Evolutionary conservation across 2,329 filamentous ascomycete species (phyloP).

Genomic region (Aspergillus ruber): DNA sequence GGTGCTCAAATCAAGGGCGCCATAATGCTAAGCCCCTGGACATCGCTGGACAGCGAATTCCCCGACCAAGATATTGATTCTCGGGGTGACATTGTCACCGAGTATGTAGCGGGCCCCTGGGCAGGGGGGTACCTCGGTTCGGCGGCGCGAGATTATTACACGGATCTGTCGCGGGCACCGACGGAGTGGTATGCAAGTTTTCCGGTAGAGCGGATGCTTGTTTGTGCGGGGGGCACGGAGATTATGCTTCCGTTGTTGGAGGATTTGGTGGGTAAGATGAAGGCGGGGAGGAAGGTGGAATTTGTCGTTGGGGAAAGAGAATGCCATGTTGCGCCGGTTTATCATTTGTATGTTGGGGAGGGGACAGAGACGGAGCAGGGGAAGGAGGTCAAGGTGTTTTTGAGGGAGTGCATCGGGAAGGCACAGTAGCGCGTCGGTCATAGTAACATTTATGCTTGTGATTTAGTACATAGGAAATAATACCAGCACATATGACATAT

Average conservation of each 20-base stretch:
- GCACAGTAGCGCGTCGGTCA: no score
- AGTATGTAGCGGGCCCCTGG: conserved; percentile 40
- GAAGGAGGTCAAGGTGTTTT: conserved; percentile 30
- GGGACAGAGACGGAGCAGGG: conserved; percentile 34
- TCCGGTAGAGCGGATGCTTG: conserved; percentile 44
- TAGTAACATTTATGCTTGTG: no score
- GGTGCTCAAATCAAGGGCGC: conserved; percentile 42
- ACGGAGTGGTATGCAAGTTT: conserved; percentile 50
- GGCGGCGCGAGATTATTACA: conserved; percentile 45
- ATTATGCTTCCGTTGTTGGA: conserved; percentile 52
- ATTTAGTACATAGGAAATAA: no score
- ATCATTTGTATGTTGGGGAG: conserved; percentile 31
- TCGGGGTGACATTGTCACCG: conserved; percentile 47
- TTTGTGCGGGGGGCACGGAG: conserved; percentile 52
- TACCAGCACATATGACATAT: background rate
- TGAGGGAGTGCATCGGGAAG: conserved; percentile 17
- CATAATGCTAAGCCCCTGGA: conserved; percentile 55
- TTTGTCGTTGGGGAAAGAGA: conserved; percentile 33
- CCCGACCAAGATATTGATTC: conserved; percentile 41
- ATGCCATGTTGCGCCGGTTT: conserved; percentile 38
- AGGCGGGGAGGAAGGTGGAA: conserved; percentile 30
- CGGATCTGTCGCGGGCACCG: conserved; percentile 45
- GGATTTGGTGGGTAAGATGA: conserved; percentile 44
- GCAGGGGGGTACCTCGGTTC: conserved; percentile 42
- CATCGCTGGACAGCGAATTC: conserved; percentile 43